These are phyloP conservation scores for Globisporangium megalacanthum DNA, from an alignment of 352 stramenopile genomes.

Conservation along the genomic window DNA sequence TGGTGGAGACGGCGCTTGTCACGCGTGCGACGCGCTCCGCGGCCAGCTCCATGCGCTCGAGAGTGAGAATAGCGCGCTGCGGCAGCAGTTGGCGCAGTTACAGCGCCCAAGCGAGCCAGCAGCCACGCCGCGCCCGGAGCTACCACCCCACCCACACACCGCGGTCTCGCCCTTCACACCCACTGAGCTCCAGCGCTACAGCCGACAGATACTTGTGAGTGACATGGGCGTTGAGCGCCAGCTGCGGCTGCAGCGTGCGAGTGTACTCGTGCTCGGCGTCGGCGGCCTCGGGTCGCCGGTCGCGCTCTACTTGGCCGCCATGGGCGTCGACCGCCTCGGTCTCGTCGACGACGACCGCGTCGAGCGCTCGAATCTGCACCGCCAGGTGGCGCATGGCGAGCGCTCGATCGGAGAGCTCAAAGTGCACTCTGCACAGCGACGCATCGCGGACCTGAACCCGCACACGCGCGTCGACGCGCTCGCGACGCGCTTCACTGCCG, in stretches of 20 bases:
- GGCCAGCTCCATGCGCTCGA: slow-evolving; percentile 7
- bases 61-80: slow-evolving; percentile 14
- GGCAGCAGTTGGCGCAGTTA: slow-evolving; percentile 10
- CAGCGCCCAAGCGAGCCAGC: neutral
- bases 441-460: slow-evolving; percentile 72
- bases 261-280: slow-evolving; percentile 90
- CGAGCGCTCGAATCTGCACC: slow-evolving; percentile 96
- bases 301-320: slow-evolving; percentile 92
- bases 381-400: slow-evolving; percentile 94
- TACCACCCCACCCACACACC: neutral
- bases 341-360: slow-evolving; percentile 95
- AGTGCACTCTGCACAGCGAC: slow-evolving; percentile 75
- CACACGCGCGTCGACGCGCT: slow-evolving; percentile 55
- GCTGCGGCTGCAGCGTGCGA: slow-evolving; percentile 60
- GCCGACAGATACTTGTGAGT: slow-evolving; percentile 92
- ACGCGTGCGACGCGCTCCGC: slow-evolving; percentile 37
- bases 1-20: neutral
- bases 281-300: slow-evolving; percentile 95
- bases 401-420: slow-evolving; percentile 82
- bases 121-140: neutral
- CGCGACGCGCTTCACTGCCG: slow-evolving; percentile 42
- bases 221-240: slow-evolving; percentile 91
- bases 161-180: slow-evolving; percentile 33
- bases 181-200: slow-evolving; percentile 84
- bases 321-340: slow-evolving; percentile 90